Conservation (phyloP, 2,329 filamentous ascomycete species). For the Claviceps capensis region DNA sequence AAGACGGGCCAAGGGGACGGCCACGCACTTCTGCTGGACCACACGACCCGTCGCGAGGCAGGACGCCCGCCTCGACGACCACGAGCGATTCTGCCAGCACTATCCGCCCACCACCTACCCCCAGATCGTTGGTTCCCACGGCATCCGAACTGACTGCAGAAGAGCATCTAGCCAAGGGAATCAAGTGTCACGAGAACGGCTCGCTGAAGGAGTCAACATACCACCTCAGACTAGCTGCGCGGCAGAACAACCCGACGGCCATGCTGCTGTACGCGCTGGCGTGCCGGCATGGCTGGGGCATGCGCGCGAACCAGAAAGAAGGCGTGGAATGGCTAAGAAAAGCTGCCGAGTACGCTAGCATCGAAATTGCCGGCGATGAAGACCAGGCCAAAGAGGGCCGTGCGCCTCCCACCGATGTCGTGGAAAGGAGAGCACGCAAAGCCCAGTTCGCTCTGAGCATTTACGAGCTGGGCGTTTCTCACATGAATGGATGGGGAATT, state of each 20-base stretch:
- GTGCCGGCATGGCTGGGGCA: conserved; percentile 94
- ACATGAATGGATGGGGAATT: conserved; percentile 97
- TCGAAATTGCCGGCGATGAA: conserved; percentile 75
- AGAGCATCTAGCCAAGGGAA: conserved; percentile 80
- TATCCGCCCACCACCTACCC: conserved; percentile 26
- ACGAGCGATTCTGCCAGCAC: conserved; percentile 44
- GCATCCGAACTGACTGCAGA: conserved; percentile 64
- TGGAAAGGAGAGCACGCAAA: conserved; percentile 69
- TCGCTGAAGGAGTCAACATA: conserved; percentile 90
- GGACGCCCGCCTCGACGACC: conserved; percentile 32
- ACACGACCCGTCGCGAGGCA: conserved; percentile 26
- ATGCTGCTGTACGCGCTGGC: conserved; percentile 95
- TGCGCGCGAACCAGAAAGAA: conserved; percentile 81
- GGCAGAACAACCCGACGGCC: conserved; percentile 73
- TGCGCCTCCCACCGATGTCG: conserved; percentile 37
- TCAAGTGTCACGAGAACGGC: conserved; percentile 78
- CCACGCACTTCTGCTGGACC: conserved; percentile 22
- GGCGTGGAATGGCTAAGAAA: conserved; percentile 86
- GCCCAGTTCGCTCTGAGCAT: conserved; percentile 92
- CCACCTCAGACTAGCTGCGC: conserved; percentile 79
- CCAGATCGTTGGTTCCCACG: conserved; percentile 35
- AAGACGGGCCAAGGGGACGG: conserved; percentile 35
- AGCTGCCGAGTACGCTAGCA: conserved; percentile 69
- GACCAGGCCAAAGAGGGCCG: conserved; percentile 50
- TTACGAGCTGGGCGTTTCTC: conserved; percentile 90